phyloP scores from a whole-genome alignment of 2,329 filamentous ascomycete genomes.

The Chrysoporthe austroafricana region DNA sequence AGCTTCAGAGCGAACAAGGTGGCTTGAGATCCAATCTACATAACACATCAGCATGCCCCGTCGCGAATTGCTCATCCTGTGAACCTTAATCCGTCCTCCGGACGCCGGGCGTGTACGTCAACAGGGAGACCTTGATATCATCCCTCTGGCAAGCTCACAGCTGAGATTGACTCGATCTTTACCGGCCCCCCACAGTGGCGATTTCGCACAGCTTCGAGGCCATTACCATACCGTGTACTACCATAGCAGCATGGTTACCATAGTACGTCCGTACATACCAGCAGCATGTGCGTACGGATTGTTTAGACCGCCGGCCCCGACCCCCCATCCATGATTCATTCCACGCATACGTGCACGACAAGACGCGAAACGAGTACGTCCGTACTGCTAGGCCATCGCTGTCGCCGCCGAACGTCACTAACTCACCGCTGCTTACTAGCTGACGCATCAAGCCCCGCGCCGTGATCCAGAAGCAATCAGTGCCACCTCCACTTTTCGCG shows the following conservation, averaged over 20 bases:
- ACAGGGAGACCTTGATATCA: neutral
- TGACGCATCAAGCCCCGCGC: neutral
- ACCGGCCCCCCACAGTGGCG: neutral
- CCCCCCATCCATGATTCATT: neutral
- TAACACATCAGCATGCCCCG: slow-evolving; percentile 5
- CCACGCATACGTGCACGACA: neutral
- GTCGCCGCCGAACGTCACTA: neutral
- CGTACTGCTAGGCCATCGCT: neutral
- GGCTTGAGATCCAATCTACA: slow-evolving; percentile 6
- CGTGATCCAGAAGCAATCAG: slow-evolving; percentile 2
- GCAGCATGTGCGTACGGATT: too few species aligned
- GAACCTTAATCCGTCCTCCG: neutral
- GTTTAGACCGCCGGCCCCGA: neutral
- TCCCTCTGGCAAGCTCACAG: neutral
- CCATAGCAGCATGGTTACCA: too few species aligned
- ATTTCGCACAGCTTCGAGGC: neutral
- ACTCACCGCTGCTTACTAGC: neutral
- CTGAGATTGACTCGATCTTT: neutral
- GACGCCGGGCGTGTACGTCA: neutral
- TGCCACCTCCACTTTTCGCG: neutral
- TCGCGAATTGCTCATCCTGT: neutral
- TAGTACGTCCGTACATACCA: too few species aligned
- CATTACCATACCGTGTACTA: neutral
- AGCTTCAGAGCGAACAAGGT: neutral
- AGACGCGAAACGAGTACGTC: neutral